These are phyloP conservation scores for Penicillium corylophilum DNA, from an alignment of 2,329 filamentous ascomycete genomes.

Conservation along the genomic window DNA sequence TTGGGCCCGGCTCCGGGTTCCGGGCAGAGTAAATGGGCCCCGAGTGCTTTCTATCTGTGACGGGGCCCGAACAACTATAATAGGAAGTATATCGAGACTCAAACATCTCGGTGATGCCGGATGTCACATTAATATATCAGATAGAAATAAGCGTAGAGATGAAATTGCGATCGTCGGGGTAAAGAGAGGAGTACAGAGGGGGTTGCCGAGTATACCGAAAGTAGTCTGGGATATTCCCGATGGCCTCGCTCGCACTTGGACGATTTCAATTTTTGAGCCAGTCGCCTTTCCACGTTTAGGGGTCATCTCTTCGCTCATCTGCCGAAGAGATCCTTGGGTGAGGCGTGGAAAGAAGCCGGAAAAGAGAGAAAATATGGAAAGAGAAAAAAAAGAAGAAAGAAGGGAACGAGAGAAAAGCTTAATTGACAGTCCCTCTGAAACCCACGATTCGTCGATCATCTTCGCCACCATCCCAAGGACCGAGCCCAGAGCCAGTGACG, in stretches of 20 bases:
- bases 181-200: background rate
- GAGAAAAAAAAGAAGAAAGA: background rate
- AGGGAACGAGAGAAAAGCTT: conserved; percentile 4
- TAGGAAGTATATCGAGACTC: too few species aligned
- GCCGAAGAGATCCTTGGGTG: background rate
- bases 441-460: conserved; percentile 3
- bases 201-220: background rate
- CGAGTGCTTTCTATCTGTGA: conserved; percentile 10
- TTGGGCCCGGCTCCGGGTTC: background rate
- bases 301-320: background rate
- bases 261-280: too few species aligned
- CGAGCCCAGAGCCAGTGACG: conserved; percentile 16
- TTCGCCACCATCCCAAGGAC: conserved; percentile 10
- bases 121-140: background rate
- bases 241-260: background rate
- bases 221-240: background rate
- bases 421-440: background rate
- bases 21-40: conserved; percentile 1
- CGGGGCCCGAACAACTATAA: too few species aligned
- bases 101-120: background rate
- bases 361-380: background rate
- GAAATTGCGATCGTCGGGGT: background rate
- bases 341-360: background rate
- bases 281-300: background rate
- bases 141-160: background rate